Percentiles rank a stretch among this genome's conserved stretches.
Evolutionary conservation across 1,284 basidiomycete species (phyloP).

Genomic region (Hymenochaete sp.): DNA sequence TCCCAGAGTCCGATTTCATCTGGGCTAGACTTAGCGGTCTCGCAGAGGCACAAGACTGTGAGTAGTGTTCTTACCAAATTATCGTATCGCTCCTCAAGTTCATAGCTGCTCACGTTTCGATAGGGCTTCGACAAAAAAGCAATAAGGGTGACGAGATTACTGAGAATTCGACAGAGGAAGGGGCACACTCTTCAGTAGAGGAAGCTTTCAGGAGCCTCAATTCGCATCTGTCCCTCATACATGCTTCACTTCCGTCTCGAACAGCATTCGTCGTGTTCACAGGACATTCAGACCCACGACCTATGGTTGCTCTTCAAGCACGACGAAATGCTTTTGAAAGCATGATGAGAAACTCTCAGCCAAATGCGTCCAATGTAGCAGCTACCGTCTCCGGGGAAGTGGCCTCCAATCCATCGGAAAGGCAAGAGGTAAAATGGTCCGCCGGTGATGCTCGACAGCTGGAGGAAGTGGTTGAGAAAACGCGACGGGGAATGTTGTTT

Average conservation of each 20-base stretch:
- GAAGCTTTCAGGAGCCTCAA: slow-evolving; percentile 45
- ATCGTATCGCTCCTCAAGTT: not conserved
- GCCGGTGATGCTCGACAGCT: slow-evolving; percentile 66
- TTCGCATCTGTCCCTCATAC: slow-evolving; percentile 49
- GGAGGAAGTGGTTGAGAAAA: slow-evolving; percentile 69
- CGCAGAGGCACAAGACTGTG: slow-evolving; percentile 71
- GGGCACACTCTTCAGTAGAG: slow-evolving; percentile 9
- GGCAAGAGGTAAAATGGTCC: slow-evolving; percentile 68
- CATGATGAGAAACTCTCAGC: slow-evolving; percentile 19
- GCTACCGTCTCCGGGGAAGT: slow-evolving; percentile 25
- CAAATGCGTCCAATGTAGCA: not conserved
- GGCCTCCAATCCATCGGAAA: slow-evolving; percentile 36
- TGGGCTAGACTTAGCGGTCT: slow-evolving; percentile 78
- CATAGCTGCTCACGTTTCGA: not conserved
- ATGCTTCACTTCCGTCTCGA: slow-evolving; percentile 61
- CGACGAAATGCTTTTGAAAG: slow-evolving; percentile 67
- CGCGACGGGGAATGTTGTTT: slow-evolving; percentile 76
- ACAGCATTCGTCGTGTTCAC: slow-evolving; percentile 81
- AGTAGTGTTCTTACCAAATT: slow-evolving; percentile 26
- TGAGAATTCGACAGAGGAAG: slow-evolving; percentile 23
- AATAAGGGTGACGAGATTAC: slow-evolving; percentile 27
- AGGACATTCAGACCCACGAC: slow-evolving; percentile 78
- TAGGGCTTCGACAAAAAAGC: slow-evolving; percentile 27
- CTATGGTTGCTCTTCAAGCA: slow-evolving; percentile 62
- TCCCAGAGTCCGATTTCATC: slow-evolving; percentile 54